Percentiles rank a stretch among this genome's conserved stretches.
These are phyloP conservation scores for Sporothrix brasiliensis DNA, from an alignment of 2,329 filamentous ascomycete genomes.

Conservation along the genomic window DNA sequence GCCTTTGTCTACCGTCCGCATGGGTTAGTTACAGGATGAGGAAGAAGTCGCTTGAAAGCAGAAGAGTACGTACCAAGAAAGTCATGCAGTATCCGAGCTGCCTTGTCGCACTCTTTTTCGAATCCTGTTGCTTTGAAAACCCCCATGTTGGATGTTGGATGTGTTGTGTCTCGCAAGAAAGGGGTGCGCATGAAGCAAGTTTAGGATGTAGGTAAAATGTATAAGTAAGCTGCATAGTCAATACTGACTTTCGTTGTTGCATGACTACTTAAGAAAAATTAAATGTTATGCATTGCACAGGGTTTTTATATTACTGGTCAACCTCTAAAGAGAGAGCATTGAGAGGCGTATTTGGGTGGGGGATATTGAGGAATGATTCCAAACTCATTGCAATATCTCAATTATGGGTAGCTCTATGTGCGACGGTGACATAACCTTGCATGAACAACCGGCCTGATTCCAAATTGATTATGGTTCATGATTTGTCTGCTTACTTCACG, in stretches of 20 bases:
- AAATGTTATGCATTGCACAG: neutral
- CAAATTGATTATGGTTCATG: no score
- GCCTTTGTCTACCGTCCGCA: neutral
- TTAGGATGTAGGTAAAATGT: no score
- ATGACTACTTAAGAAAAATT: neutral
- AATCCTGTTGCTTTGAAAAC: neutral
- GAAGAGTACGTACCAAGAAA: neutral
- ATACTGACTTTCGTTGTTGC: neutral
- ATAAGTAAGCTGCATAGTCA: neutral
- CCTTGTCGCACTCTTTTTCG: slow-evolving; percentile 12
- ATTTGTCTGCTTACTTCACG: no score
- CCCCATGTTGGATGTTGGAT: slow-evolving; percentile 4
- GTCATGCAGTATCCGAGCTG: neutral
- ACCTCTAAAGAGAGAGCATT: no score
- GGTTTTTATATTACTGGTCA: slow-evolving; percentile 4
- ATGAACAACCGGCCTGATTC: no score
- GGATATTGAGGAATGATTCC: no score
- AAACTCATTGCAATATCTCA: no score
- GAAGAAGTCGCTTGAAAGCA: neutral
- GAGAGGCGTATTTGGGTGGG: no score
- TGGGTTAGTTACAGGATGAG: neutral
- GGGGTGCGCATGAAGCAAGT: neutral
- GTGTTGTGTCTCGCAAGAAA: neutral
- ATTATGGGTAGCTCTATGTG: no score
- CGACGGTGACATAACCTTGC: no score